phyloP scores from a whole-genome alignment of 2,329 filamentous ascomycete species.

The Graphilbum ipis-grandicollis region DNA sequence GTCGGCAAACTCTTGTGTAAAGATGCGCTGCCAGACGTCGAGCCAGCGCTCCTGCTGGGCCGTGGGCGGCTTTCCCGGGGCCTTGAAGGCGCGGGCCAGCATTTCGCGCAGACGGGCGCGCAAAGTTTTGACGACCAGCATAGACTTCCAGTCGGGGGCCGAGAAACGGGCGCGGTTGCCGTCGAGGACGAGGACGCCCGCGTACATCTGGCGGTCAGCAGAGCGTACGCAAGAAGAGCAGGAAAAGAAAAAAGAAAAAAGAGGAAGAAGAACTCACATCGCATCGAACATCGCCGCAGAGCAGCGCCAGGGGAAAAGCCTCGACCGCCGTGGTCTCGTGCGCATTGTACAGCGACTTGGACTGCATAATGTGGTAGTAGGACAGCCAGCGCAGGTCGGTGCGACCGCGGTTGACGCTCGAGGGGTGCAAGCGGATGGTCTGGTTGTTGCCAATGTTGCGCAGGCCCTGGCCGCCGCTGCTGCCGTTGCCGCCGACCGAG shows the following conservation, averaged over 20 bases:
- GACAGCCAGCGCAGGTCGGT: constrained; percentile 64
- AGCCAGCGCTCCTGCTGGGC: constrained; percentile 57
- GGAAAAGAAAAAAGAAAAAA: neutral
- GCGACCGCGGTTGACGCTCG: constrained; percentile 68
- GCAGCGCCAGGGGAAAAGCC: constrained; percentile 63
- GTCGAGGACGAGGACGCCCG: constrained; percentile 74
- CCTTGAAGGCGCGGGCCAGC: constrained; percentile 52
- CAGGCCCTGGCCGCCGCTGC: constrained; percentile 52
- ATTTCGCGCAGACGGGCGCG: constrained; percentile 59
- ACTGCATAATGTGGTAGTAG: constrained; percentile 96
- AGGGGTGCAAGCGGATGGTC: constrained; percentile 68
- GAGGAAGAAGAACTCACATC: constrained; percentile 35
- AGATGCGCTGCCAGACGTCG: constrained; percentile 56
- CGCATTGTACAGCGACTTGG: constrained; percentile 74
- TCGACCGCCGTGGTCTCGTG: constrained; percentile 74
- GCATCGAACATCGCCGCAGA: constrained; percentile 79
- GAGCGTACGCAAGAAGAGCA: neutral
- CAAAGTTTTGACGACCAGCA: constrained; percentile 75
- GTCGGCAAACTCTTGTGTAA: constrained; percentile 30
- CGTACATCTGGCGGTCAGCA: constrained; percentile 44
- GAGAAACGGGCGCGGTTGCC: constrained; percentile 74
- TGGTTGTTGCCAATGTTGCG: constrained; percentile 91
- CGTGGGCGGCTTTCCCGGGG: constrained; percentile 42
- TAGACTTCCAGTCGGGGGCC: constrained; percentile 74
- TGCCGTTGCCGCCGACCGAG: constrained; percentile 28